Evolutionary conservation across 2,329 filamentous ascomycete genomes (phyloP).

Genomic region (Cordyceps pruinosa): DNA sequence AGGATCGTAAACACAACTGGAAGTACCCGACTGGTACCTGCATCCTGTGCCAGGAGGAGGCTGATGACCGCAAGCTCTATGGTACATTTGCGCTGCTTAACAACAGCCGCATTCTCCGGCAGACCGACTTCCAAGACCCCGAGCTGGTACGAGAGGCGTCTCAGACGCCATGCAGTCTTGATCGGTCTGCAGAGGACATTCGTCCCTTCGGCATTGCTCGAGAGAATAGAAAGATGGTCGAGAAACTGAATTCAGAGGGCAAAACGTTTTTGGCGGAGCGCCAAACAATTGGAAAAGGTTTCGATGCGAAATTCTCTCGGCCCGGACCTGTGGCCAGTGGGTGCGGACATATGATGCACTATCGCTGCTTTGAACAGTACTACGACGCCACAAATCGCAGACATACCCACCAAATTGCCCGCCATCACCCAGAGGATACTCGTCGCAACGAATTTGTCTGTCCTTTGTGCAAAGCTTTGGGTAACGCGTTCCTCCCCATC

Average conservation of each 20-base stretch:
- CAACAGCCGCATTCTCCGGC: slow-evolving; percentile 77
- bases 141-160: slow-evolving; percentile 81
- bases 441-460: slow-evolving; percentile 86
- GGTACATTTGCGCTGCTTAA: slow-evolving; percentile 89
- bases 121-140: slow-evolving; percentile 74
- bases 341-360: slow-evolving; percentile 99
- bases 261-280: slow-evolving; percentile 65
- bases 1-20: slow-evolving; percentile 61
- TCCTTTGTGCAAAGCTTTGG: slow-evolving; percentile 90
- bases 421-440: slow-evolving; percentile 83
- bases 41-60: slow-evolving; percentile 94
- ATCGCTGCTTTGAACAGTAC: slow-evolving; percentile 88
- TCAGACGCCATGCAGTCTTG: slow-evolving; percentile 71
- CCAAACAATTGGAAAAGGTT: slow-evolving; percentile 83
- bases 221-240: slow-evolving; percentile 72
- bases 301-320: slow-evolving; percentile 59
- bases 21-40: slow-evolving; percentile 91
- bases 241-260: slow-evolving; percentile 68
- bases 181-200: slow-evolving; percentile 73
- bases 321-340: slow-evolving; percentile 79
- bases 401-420: slow-evolving; percentile 86
- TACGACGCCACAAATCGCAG: slow-evolving; percentile 75
- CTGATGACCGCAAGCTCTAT: slow-evolving; percentile 79
- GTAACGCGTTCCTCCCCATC: slow-evolving; percentile 90
- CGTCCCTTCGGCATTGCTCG: slow-evolving; percentile 87